Conservation (phyloP, 345 rosid species). For the Turritis glabra region DNA sequence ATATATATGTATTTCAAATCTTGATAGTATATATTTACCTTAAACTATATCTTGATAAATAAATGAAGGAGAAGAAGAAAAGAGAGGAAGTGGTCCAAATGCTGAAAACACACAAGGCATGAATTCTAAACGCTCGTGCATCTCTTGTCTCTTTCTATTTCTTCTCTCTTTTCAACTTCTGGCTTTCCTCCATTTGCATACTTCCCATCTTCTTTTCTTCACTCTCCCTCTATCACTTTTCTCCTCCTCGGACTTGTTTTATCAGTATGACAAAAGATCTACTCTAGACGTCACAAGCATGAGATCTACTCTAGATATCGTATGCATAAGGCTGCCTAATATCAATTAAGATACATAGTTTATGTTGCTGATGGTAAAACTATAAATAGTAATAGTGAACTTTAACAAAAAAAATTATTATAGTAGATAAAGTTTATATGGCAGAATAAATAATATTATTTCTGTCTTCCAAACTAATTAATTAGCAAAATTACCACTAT, state of each 20-base stretch:
- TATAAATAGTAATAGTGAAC: neutral
- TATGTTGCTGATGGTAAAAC: neutral
- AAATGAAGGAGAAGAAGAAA: neutral
- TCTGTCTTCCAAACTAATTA: neutral
- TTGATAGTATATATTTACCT: neutral
- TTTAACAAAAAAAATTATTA: neutral
- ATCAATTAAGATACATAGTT: neutral
- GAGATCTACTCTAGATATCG: neutral
- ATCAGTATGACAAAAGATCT: conserved; percentile 11
- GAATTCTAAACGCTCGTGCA: conserved; percentile 42
- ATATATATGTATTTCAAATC: neutral
- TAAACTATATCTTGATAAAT: neutral
- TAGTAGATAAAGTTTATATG: neutral
- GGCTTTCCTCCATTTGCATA: conserved; percentile 23
- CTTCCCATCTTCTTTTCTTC: neutral
- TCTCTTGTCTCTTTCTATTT: conserved; percentile 37
- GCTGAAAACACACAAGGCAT: conserved; percentile 31
- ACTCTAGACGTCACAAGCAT: neutral
- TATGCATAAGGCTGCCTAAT: neutral
- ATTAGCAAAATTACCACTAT: neutral
- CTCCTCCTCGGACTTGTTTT: conserved; percentile 31
- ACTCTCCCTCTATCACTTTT: neutral
- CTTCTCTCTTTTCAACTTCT: conserved; percentile 25
- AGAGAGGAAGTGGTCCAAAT: conserved; percentile 34
- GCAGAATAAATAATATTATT: neutral